Conservation (phyloP, 2,329 filamentous ascomycete genomes). For the Graphilbum fragrans region DNA sequence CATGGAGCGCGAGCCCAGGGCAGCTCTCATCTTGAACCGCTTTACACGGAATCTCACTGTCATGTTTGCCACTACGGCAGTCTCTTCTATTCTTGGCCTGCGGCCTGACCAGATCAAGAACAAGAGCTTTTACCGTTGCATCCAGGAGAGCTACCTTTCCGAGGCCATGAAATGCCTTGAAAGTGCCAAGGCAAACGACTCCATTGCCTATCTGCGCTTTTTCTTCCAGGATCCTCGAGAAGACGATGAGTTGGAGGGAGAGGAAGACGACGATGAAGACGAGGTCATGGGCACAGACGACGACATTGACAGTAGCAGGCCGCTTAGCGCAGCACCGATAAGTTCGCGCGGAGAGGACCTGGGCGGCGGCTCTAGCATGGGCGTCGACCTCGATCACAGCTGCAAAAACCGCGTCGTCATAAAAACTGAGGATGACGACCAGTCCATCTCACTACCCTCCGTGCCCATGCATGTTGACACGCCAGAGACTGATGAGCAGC, state of each 20-base stretch:
- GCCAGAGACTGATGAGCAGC: too few species aligned
- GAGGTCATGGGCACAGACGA: too few species aligned
- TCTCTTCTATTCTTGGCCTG: constrained; percentile 65
- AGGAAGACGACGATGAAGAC: too few species aligned
- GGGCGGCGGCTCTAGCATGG: constrained; percentile 6
- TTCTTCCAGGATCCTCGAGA: constrained; percentile 66
- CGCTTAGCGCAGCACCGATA: neutral
- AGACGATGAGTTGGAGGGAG: constrained; percentile 33
- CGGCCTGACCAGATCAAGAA: constrained; percentile 56
- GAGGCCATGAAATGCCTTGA: constrained; percentile 72
- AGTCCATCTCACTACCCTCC: neutral
- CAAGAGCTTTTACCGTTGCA: constrained; percentile 80
- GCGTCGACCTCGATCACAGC: constrained; percentile 8
- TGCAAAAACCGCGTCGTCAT: neutral
- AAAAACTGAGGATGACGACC: constrained; percentile 9
- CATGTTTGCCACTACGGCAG: constrained; percentile 75
- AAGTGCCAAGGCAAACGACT: constrained; percentile 80
- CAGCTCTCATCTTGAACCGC: constrained; percentile 73
- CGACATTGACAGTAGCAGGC: constrained; percentile 24
- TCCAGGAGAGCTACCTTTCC: constrained; percentile 61
- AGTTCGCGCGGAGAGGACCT: too few species aligned
- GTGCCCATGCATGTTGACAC: neutral
- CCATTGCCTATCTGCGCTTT: constrained; percentile 80
- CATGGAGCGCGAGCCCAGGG: constrained; percentile 63
- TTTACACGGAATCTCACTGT: constrained; percentile 74